Percentiles rank a stretch among this genome's conserved stretches.
These are phyloP conservation scores for Gloeostereum incarnatum DNA, from an alignment of 768 basidiomycete genomes.

Conservation along the genomic window DNA sequence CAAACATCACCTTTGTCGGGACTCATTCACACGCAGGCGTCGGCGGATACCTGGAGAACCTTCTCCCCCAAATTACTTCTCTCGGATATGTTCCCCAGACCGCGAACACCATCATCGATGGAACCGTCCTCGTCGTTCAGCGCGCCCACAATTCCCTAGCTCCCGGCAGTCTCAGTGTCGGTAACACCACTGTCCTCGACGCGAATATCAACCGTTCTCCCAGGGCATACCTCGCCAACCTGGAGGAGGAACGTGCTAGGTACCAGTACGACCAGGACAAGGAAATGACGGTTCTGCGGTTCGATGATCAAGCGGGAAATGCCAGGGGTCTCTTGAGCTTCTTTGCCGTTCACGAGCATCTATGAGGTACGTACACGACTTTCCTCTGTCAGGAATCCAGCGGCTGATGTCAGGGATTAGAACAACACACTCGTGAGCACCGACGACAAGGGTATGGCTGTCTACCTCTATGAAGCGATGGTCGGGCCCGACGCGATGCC, in stretches of 20 bases:
- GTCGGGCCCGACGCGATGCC: conserved; percentile 59
- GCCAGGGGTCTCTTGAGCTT: conserved; percentile 64
- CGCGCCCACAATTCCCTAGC: conserved; percentile 56
- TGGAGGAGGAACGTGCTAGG: conserved; percentile 52
- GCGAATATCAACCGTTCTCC: conserved; percentile 73
- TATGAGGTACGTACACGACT: conserved; percentile 65
- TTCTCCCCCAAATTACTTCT: conserved; percentile 69
- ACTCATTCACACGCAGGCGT: conserved; percentile 75
- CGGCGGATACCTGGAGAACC: conserved; percentile 70
- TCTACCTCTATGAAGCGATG: conserved; percentile 66
- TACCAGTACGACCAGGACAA: conserved; percentile 72
- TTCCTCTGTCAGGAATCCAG: no score
- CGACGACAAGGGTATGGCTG: conserved; percentile 86
- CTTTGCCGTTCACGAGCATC: conserved; percentile 73
- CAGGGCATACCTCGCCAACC: conserved; percentile 69
- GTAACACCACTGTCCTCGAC: conserved; percentile 59
- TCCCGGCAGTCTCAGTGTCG: conserved; percentile 49
- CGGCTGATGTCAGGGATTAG: conserved; percentile 31
- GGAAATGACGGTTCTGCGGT: conserved; percentile 57
- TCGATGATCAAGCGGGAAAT: conserved; percentile 49
- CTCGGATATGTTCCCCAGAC: conserved; percentile 67
- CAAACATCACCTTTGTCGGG: conserved; percentile 68
- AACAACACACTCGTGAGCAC: conserved; percentile 77
- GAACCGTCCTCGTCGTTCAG: conserved; percentile 59
- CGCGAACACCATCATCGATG: conserved; percentile 62